These are phyloP conservation scores for Aaosphaeria pasadenensis DNA, from an alignment of 2,329 filamentous ascomycete species.

Conservation along the genomic window DNA sequence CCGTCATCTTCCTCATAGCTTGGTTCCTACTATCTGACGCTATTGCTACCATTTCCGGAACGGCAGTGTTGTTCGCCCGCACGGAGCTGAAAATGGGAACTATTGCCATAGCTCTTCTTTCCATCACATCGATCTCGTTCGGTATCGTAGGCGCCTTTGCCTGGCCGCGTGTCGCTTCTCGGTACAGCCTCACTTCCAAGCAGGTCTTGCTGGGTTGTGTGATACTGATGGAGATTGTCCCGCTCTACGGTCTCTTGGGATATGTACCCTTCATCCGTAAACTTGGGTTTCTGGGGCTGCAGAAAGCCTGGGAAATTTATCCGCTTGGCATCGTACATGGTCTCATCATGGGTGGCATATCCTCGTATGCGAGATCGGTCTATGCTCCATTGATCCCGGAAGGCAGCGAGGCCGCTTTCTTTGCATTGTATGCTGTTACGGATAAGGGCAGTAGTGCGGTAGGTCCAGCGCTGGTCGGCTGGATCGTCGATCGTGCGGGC, in stretches of 20 bases:
- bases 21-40: slow-evolving; percentile 95
- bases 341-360: slow-evolving; percentile 82
- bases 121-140: slow-evolving; percentile 79
- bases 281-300: slow-evolving; percentile 74
- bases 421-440: slow-evolving; percentile 89
- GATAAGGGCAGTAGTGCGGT: slow-evolving; percentile 93
- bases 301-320: slow-evolving; percentile 91
- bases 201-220: slow-evolving; percentile 85
- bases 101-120: slow-evolving; percentile 81
- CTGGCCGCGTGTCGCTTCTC: slow-evolving; percentile 74
- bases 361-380: slow-evolving; percentile 83
- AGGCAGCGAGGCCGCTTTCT: slow-evolving; percentile 89
- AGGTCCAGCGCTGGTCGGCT: slow-evolving; percentile 84
- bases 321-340: slow-evolving; percentile 83
- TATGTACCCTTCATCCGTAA: slow-evolving; percentile 73
- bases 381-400: slow-evolving; percentile 89
- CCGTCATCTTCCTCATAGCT: slow-evolving; percentile 71
- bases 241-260: slow-evolving; percentile 80
- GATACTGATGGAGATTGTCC: slow-evolving; percentile 81
- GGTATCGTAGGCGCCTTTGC: slow-evolving; percentile 85
- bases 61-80: slow-evolving; percentile 88
- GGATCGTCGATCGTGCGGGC: slow-evolving; percentile 68
- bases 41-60: slow-evolving; percentile 90
- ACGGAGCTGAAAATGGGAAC: slow-evolving; percentile 85
- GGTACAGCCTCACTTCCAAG: slow-evolving; percentile 66